phyloP scores from a whole-genome alignment of 2,329 filamentous ascomycete genomes.

The Apiospora koreana region DNA sequence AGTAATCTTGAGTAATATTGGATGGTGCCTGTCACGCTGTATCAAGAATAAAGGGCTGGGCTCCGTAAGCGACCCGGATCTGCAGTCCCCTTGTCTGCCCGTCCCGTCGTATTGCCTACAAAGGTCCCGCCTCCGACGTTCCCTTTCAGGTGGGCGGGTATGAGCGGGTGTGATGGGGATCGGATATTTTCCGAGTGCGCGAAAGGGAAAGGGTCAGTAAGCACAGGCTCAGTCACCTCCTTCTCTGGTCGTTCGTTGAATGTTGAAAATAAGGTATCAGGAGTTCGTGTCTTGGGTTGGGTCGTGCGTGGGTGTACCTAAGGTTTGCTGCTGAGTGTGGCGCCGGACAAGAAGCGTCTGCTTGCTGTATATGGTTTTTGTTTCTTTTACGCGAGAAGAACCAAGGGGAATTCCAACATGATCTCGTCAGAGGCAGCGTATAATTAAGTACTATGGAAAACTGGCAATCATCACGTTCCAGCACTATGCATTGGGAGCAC shows the following conservation, averaged over 20 bases:
- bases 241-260: neutral
- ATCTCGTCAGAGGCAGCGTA: neutral
- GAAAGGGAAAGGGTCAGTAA: neutral
- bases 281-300: neutral
- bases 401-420: neutral
- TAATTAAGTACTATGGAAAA: neutral
- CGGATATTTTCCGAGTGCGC: neutral
- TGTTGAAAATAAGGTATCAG: neutral
- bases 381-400: neutral
- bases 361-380: no score
- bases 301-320: neutral
- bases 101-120: neutral
- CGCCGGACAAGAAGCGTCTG: neutral
- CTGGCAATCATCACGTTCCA: neutral
- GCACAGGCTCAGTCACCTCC: neutral
- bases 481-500: neutral
- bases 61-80: constrained; percentile 2
- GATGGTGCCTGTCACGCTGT: no score
- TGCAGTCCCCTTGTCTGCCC: neutral
- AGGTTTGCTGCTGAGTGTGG: neutral
- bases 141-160: neutral
- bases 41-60: neutral
- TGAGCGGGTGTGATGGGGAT: neutral
- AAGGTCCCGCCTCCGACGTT: constrained; percentile 6
- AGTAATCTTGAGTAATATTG: neutral